phyloP scores from a whole-genome alignment of 352 stramenopile genomes.

The Bremia lactucae region DNA sequence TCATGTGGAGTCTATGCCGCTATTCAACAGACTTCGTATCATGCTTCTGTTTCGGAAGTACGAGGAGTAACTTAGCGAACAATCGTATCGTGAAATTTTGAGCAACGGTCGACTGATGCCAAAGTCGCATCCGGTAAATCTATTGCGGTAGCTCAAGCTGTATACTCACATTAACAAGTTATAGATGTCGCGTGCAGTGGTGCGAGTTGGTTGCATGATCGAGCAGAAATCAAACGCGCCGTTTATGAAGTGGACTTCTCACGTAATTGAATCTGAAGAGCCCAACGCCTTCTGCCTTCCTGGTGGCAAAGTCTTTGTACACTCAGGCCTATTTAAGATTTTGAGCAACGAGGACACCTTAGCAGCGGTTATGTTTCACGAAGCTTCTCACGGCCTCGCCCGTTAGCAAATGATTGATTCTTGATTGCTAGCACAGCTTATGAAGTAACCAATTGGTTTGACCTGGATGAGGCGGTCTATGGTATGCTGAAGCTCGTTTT shows the following conservation, averaged over 20 bases:
- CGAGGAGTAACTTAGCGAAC: constrained; percentile 41
- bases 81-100: constrained; percentile 39
- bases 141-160: no score
- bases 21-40: constrained; percentile 37
- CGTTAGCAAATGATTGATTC: constrained; percentile 23
- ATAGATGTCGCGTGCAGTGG: constrained; percentile 50
- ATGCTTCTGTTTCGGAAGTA: no score
- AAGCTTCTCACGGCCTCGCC: constrained; percentile 52
- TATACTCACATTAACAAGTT: neutral
- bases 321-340: constrained; percentile 62
- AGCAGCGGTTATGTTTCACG: no score
- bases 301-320: constrained; percentile 65
- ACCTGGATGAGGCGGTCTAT: constrained; percentile 19
- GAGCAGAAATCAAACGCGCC: constrained; percentile 25
- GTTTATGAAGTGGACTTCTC: constrained; percentile 65
- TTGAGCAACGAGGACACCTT: constrained; percentile 49
- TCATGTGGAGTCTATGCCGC: constrained; percentile 54
- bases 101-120: constrained; percentile 32
- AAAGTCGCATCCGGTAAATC: constrained; percentile 30
- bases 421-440: no score
- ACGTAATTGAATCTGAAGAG: no score
- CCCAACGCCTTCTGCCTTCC: no score
- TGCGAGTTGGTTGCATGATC: constrained; percentile 46
- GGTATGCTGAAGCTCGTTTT: constrained; percentile 38
- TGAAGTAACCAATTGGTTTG: neutral